Evolutionary conservation across 441 rosid genomes (phyloP).

Genomic region (Gossypium davidsonii): DNA sequence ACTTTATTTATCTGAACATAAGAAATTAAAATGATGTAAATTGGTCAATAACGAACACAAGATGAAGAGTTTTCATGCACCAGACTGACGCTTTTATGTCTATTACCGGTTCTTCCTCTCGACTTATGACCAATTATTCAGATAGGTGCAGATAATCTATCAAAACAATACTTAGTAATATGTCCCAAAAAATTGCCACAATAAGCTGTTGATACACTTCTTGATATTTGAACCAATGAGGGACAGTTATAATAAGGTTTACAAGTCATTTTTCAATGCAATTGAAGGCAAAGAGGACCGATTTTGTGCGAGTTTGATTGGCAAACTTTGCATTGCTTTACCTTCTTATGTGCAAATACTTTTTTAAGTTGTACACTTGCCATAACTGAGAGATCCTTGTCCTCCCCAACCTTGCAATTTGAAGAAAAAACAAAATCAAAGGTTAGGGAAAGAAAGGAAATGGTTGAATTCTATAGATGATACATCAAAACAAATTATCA

Average conservation of each 20-base stretch:
- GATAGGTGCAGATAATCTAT: not conserved
- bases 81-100: not conserved
- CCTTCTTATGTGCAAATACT: constrained; percentile 64
- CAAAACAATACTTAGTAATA: too few species aligned
- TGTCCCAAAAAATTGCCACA: too few species aligned
- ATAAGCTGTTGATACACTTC: not conserved
- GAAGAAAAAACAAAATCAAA: constrained; percentile 8
- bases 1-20: constrained; percentile 27
- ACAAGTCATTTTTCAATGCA: not conserved
- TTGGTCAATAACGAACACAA: not conserved
- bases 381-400: constrained; percentile 60
- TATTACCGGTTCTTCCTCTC: not conserved
- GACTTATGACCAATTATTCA: not conserved
- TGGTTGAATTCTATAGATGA: not conserved
- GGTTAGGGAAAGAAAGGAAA: not conserved
- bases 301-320: not conserved
- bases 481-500: constrained; percentile 1
- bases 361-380: constrained; percentile 64
- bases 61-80: not conserved
- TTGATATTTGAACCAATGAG: not conserved
- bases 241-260: not conserved
- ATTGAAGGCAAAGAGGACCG: not conserved
- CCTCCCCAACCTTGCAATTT: constrained; percentile 66
- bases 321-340: constrained; percentile 14
- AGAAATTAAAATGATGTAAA: constrained; percentile 7